Evolutionary conservation across 192 early-diverging fungal genomes (phyloP).

Genomic region (Coemansia furcata): DNA sequence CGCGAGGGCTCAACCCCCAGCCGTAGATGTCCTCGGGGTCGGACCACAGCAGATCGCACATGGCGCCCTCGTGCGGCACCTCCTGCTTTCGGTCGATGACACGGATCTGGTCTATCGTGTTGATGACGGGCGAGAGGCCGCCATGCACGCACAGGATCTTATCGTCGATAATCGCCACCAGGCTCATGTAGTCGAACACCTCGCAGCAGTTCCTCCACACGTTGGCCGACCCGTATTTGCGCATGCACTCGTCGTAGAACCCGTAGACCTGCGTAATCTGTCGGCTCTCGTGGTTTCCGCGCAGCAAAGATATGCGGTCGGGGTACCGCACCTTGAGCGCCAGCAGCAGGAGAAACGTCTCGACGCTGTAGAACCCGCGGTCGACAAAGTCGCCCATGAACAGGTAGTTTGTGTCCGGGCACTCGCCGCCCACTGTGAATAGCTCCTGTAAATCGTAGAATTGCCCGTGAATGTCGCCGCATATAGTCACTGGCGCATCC

Average conservation of each 20-base stretch:
- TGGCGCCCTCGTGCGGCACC: slow-evolving; percentile 96
- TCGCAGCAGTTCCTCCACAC: slow-evolving; percentile 98
- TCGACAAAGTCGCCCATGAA: slow-evolving; percentile 99
- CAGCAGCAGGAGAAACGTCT: slow-evolving; percentile 94
- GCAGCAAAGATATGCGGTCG: slow-evolving; percentile 90
- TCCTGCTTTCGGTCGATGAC: slow-evolving; percentile 94
- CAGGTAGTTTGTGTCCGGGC: slow-evolving; percentile 95
- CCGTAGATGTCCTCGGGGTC: slow-evolving; percentile 87
- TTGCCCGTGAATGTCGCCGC: slow-evolving; percentile 98
- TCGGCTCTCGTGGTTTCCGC: slow-evolving; percentile 90
- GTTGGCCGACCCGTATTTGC: slow-evolving; percentile 94
- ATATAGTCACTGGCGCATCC: slow-evolving; percentile 93
- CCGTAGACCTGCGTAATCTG: slow-evolving; percentile 99
- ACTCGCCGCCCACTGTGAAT: slow-evolving; percentile 90
- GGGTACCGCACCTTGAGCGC: slow-evolving; percentile 90
- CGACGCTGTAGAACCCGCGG: slow-evolving; percentile 93
- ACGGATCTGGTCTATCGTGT: slow-evolving; percentile 94
- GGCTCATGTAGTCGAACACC: slow-evolving; percentile 93
- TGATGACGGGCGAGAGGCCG: slow-evolving; percentile 88
- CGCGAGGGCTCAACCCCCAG: slow-evolving; percentile 95
- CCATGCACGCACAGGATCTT: slow-evolving; percentile 96
- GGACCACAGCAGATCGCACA: slow-evolving; percentile 98
- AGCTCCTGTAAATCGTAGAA: slow-evolving; percentile 96
- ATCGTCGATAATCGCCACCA: slow-evolving; percentile 93
- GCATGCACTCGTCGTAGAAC: slow-evolving; percentile 96